A percentile compares a stretch with the other conserved stretches of the same genome.
Conservation (phyloP, 495 filamentous ascomycete species). For the Thozetella sp. region DNA sequence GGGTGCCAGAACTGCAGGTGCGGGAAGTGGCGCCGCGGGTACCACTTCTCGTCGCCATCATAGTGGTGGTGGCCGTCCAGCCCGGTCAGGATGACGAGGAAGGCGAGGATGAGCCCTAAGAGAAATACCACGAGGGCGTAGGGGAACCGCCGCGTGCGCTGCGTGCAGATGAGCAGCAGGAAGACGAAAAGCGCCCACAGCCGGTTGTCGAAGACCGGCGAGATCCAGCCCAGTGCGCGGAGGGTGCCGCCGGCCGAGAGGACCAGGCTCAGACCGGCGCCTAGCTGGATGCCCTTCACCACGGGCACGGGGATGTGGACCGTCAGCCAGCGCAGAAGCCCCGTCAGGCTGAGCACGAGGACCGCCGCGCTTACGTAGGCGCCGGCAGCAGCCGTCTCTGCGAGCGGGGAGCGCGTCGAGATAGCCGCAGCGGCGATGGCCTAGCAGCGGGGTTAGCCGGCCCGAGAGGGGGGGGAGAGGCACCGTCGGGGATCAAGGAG, state of each 20-base stretch:
- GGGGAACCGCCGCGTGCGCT: constrained; percentile 61
- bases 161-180: constrained; percentile 64
- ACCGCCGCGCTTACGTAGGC: constrained; percentile 73
- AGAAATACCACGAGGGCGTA: constrained; percentile 75
- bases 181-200: constrained; percentile 74
- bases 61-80: constrained; percentile 12
- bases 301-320: constrained; percentile 79
- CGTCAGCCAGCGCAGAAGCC: constrained; percentile 70
- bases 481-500: neutral
- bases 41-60: constrained; percentile 4
- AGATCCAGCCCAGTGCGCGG: constrained; percentile 54
- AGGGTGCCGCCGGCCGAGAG: constrained; percentile 71
- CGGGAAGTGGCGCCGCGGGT: constrained; percentile 32
- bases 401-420: constrained; percentile 60
- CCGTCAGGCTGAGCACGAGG: constrained; percentile 74
- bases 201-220: constrained; percentile 70
- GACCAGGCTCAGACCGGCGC: constrained; percentile 79
- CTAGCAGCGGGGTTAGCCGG: constrained; percentile 34
- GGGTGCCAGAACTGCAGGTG: constrained; percentile 54
- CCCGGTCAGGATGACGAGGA: constrained; percentile 31
- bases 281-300: constrained; percentile 92
- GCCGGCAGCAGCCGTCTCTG: constrained; percentile 77
- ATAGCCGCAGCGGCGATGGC: constrained; percentile 90
- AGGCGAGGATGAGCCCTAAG: constrained; percentile 61
- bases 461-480: constrained; percentile 20